Base-by-base conservation (phyloP, 2,329 filamentous ascomycete species). In the Sclerotinia minor region DNA sequence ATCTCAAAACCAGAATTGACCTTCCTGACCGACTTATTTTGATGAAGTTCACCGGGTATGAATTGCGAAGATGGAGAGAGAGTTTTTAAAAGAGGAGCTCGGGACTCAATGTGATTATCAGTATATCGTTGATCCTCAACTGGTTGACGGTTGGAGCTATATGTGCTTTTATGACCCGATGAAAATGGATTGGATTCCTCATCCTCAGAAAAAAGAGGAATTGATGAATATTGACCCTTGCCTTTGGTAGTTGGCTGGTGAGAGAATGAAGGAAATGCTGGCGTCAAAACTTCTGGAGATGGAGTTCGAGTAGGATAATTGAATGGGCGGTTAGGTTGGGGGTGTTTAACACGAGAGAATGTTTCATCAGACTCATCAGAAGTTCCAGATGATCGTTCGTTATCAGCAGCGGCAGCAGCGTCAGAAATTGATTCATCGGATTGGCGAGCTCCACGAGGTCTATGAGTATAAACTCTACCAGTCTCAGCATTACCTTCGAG, bases 1-100 rank as follows among this genome's bases (percentile, higher is more conserved):
- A 81, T 72, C 68, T 80, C 78, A 52, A 81, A 80, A 0, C 76
- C 77, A 6, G 76, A 72, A 70, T 81, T 80, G 32, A 80, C 77
- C 60, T 76, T 77, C n/a, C 80, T 73, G 6, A 75, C 69, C 19
- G 69, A 68, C 19, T 76, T 77, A 69, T 80, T 81, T 55, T 75
- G 67, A 66, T 79, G 77, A 65, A 79, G 72, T 53, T 78, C 77
- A 15, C 77, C 77, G 0, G 78, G 76, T 6, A 78, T 75, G 61
- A 79, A 80, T 13, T 52, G 53, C 0, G 77, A 76, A n/a, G 77
- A 75, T 29, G 69, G 65, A 38, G 64, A 65, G 47, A 52, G 63
- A 26, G 53, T 54, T 24, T 68, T 65, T 17, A 67, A 32, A 21
- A 67, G 54, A 15, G 69, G 60, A n/a, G 63, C 58, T n/a, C 67